phyloP scores from a whole-genome alignment of 257 asterid genomes.

The Ajuga chamaepitys region DNA sequence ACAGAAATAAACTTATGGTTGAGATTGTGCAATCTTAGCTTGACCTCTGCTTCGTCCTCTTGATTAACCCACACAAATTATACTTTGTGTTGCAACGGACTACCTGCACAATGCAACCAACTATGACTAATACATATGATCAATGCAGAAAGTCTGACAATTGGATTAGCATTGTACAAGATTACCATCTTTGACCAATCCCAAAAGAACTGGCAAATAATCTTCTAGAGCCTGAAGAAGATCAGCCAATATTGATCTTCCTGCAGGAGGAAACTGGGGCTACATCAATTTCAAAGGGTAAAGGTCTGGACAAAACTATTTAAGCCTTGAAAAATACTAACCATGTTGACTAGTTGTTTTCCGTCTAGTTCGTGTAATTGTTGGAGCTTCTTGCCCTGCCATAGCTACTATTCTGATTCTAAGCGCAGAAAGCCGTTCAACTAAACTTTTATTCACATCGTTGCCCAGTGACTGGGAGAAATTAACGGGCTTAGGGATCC shows the following conservation, averaged over 20 bases:
- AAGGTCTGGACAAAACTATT: not conserved
- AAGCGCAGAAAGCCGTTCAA: conserved; percentile 87
- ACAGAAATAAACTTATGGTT: conserved; percentile 9
- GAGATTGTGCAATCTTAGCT: conserved; percentile 8
- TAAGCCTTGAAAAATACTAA: conserved; percentile 23
- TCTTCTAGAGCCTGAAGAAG: conserved; percentile 91
- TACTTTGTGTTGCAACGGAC: conserved; percentile 82
- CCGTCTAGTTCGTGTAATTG: conserved; percentile 93
- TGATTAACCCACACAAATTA: conserved; percentile 93
- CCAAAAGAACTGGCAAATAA: conserved; percentile 87
- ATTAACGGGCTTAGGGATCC: conserved; percentile 85
- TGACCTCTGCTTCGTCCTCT: conserved; percentile 96
- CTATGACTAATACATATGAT: conserved; percentile 15
- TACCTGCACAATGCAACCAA: conserved; percentile 43
- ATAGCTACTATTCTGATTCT: conserved; percentile 87
- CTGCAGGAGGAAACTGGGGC: conserved; percentile 47
- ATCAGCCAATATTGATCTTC: conserved; percentile 84
- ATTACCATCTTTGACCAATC: conserved; percentile 92
- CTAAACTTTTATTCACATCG: conserved; percentile 48
- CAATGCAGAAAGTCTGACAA: not conserved
- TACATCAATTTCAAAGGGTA: conserved; percentile 24
- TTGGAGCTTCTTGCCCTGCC: conserved; percentile 95
- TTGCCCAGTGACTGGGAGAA: conserved; percentile 59
- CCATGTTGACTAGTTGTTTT: conserved; percentile 88
- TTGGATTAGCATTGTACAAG: not conserved